Conservation (phyloP, 2,329 filamentous ascomycete genomes). For the Stagonosporopsis cucurbitacearum region DNA sequence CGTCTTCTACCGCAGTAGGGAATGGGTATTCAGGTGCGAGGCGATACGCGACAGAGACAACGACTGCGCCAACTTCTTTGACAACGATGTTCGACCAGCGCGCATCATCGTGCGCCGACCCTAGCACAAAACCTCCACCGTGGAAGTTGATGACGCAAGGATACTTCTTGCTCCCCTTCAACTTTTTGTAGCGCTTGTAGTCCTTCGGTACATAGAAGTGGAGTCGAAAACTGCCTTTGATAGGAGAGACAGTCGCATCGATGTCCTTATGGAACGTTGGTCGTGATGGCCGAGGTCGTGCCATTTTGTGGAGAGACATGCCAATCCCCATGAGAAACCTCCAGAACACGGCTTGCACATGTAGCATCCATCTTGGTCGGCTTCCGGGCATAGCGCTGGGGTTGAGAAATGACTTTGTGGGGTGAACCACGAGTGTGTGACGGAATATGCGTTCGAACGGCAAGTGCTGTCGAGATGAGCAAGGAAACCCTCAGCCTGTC, state of each 20-base stretch:
- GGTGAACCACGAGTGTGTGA: neutral
- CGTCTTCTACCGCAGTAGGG: conserved; percentile 68
- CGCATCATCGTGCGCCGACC: conserved; percentile 65
- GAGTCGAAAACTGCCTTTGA: conserved; percentile 58
- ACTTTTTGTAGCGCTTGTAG: conserved; percentile 52
- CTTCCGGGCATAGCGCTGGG: conserved; percentile 30
- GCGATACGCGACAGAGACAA: conserved; percentile 67
- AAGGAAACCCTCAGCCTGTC: conserved; percentile 3
- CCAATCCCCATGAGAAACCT: conserved; percentile 71
- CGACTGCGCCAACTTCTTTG: conserved; percentile 62
- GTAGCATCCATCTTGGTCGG: conserved; percentile 65
- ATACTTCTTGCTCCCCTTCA: conserved; percentile 54
- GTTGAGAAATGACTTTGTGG: neutral
- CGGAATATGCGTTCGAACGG: neutral
- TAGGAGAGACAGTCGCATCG: conserved; percentile 55
- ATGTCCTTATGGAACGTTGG: conserved; percentile 67
- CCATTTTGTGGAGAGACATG: conserved; percentile 70
- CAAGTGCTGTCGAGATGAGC: conserved; percentile 11
- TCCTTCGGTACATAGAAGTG: conserved; percentile 67
- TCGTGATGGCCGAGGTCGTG: conserved; percentile 65
- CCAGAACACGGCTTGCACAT: conserved; percentile 70
- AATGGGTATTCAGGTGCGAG: conserved; percentile 67
- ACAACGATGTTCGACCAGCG: conserved; percentile 65
- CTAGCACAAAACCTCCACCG: conserved; percentile 68
- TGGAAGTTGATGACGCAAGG: conserved; percentile 70